Evolutionary conservation across 2,329 filamentous ascomycete genomes (phyloP), one percentile per base, ranked within the genome.

Genomic region (Leptographium wingfieldii): DNA sequence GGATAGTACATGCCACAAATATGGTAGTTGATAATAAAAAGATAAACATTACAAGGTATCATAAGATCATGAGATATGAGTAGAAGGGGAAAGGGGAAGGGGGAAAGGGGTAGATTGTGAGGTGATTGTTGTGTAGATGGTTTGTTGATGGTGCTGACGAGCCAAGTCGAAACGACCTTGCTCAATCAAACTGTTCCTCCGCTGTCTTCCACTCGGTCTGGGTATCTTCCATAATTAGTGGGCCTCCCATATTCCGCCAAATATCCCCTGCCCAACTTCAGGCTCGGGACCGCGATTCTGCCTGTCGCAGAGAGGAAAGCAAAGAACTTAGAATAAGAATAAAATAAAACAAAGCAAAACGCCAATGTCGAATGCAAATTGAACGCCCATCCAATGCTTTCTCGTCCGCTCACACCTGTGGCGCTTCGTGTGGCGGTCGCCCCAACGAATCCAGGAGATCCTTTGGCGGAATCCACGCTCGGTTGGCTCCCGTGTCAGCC

Each of bases 381-480:
- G 3, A 52, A 57, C 56, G 56, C 56, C 56, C 7, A 12, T 51
- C 29, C 56, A 25, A 57, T 57, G 56, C 56, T 27, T 9, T n/a
- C 12, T 22, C 7, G 2, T 3, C 38, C 10, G 54, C 19, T 77
- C 69, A 83, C 56, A 84, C 76, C 16, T 75, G 76, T 35, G 81
- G 81, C 38, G 74, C 77, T 19, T 76, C 78, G 16, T 76, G 68
- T 61, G 76, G 72, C 38, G 74, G 74, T 62, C 76, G 76, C 53
- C 76, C 74, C 19, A 84, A 69, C 22, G 77, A 79, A 66, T 81
- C 77, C 9, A 84, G 72, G 46, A 84, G 75, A 69, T 86, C 80
- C 57, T 79, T 77, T 3, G 84, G 84, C 14, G 83, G 83, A 62
- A 86, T 78, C 63, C 81, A 74, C 65, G 77, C 75, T 64, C 85